Evolutionary conservation across 805 yeast species (phyloP).

Genomic region (Suhomyces sp.): DNA sequence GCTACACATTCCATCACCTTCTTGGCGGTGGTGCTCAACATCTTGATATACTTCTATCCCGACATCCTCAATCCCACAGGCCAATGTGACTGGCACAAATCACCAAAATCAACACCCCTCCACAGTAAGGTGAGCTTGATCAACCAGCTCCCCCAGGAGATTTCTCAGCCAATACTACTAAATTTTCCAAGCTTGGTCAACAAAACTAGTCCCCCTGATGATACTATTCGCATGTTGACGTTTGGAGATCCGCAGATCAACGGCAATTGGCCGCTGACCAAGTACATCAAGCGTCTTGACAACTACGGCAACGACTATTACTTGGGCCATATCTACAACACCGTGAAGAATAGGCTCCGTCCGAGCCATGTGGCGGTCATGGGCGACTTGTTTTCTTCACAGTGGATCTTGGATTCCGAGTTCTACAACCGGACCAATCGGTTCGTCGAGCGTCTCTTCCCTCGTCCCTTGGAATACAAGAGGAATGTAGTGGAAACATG

Average conservation of each 20-base stretch:
- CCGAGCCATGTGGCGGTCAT: conserved; percentile 86
- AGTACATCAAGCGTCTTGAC: conserved; percentile 72
- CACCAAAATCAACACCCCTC: conserved; percentile 6
- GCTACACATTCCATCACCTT: conserved; percentile 27
- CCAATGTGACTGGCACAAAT: conserved; percentile 59
- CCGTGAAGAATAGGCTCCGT: conserved; percentile 57
- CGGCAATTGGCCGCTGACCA: conserved; percentile 74
- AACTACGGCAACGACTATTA: conserved; percentile 87
- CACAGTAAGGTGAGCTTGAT: conserved; percentile 6
- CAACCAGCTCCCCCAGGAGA: conserved; percentile 13
- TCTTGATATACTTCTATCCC: conserved; percentile 75
- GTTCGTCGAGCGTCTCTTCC: conserved; percentile 66
- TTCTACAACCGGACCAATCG: conserved; percentile 77
- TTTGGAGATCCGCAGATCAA: conserved; percentile 98
- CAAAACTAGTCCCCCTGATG: conserved; percentile 9
- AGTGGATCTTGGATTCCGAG: conserved; percentile 90
- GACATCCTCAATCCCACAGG: conserved; percentile 45
- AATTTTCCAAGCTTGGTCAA: conserved; percentile 21
- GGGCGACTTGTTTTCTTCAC: conserved; percentile 92
- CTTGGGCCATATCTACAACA: conserved; percentile 75
- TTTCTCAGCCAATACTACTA: conserved; percentile 14
- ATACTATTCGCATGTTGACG: conserved; percentile 62
- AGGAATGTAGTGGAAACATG: conserved; percentile 47
- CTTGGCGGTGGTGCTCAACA: conserved; percentile 48
- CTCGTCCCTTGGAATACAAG: conserved; percentile 52